Base-by-base conservation (phyloP, 805 yeast genomes). In the Wilhelminamyces savonicus region DNA sequence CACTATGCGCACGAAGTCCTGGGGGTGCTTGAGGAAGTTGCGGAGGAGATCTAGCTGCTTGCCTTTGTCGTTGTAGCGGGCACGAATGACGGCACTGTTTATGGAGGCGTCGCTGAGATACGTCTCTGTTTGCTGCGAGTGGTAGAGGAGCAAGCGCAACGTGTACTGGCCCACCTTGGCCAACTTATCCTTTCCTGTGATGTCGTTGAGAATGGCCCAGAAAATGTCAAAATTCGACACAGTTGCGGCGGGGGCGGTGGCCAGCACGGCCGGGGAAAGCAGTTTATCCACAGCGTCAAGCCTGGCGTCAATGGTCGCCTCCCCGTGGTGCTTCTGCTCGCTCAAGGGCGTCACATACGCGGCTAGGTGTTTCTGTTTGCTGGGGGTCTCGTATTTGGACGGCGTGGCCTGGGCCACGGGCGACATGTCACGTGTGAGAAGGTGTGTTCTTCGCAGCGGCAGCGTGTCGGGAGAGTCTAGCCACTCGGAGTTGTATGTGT, bases 161-260 rank as follows among this genome's bases (percentile, higher is more conserved):
- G 70, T 49, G 46, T 79, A 79, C 44, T 77, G 80, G 16, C 75
- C 59, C 7, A 76, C 59, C 41, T 82, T 82, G 15, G 83, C 82
- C 37, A 79, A 35, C 46, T 79, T 78, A 45, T 82, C 92, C 48
- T 81, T 82, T 28, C 90, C 90, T 2, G 74, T 67, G 16, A 81
- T 48, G 27, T 69, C 67, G 29, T 71, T 71, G 30, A 78, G 48
- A 49, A 79, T 53, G 20, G 63, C 60, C 54, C 77, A 66, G 29
- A 76, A 55, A 5, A 78, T 58, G 27, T 71, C 77, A 44, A 66
- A 52, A 9, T 41, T 17, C 6, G 43, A 31, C 6, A 56, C 48
- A 3, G 19, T 8, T 6, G 6, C 8, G 8, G 19, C 19, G 19
- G 8, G 19, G 8, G 19, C 6, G 19, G 19, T 8, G n/a, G n/a